Conservation (phyloP, 495 filamentous ascomycete species). For the Umbilicaria muhlenbergii region DNA sequence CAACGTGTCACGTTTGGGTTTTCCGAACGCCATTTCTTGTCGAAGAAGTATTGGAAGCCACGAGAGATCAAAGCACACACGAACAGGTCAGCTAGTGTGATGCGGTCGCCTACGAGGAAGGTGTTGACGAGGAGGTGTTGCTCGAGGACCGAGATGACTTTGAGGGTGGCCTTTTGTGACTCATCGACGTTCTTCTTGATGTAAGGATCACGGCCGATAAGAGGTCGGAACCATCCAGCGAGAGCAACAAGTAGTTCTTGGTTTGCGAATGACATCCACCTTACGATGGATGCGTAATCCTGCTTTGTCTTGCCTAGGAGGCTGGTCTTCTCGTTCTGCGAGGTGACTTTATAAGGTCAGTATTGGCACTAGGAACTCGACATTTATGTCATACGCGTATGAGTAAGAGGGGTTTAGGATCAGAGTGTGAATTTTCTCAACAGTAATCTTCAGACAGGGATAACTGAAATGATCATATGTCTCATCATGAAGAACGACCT, state of each 20-base stretch:
- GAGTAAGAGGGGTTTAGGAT: conserved; percentile 17
- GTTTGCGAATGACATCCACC: conserved; percentile 93
- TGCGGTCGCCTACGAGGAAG: conserved; percentile 92
- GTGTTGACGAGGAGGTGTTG: conserved; percentile 83
- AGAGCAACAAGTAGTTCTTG: conserved; percentile 60
- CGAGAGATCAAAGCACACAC: conserved; percentile 58
- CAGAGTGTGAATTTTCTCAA: conserved; percentile 62
- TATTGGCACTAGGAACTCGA: not conserved
- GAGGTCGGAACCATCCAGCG: conserved; percentile 76
- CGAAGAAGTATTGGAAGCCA: conserved; percentile 77
- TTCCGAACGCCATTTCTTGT: conserved; percentile 66
- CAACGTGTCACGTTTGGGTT: conserved; percentile 81
- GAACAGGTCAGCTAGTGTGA: conserved; percentile 93
- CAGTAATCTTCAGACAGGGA: conserved; percentile 94
- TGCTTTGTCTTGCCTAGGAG: conserved; percentile 99
- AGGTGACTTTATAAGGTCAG: conserved; percentile 59
- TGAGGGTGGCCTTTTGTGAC: conserved; percentile 43
- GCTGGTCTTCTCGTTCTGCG: conserved; percentile 99
- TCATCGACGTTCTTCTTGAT: conserved; percentile 97
- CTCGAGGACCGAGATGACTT: conserved; percentile 58
- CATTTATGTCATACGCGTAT: not conserved
- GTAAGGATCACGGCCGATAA: conserved; percentile 69
- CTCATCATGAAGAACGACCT: conserved; percentile 55
- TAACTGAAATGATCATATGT: conserved; percentile 68
- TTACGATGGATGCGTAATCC: conserved; percentile 95